Conservation (phyloP, 805 yeast genomes). For the Clavispora carvajalis region DNA sequence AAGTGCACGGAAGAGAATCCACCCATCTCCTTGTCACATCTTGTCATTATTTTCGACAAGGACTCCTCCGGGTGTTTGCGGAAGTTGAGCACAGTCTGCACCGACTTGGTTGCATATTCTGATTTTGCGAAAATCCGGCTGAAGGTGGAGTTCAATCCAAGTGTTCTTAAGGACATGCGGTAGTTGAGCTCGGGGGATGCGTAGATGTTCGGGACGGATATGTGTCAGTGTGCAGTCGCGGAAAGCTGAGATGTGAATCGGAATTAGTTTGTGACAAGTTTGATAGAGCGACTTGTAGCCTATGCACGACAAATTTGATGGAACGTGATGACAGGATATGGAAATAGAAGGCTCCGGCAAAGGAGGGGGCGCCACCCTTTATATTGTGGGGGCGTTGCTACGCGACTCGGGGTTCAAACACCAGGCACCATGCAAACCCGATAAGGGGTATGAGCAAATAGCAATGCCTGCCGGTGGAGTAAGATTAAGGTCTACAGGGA, state of each 20-base stretch:
- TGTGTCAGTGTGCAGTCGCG: neutral
- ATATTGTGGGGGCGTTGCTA: neutral
- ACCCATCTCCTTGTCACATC: conserved; percentile 73
- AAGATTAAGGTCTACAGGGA: neutral
- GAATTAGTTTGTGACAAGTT: no score
- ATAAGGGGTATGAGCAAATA: neutral
- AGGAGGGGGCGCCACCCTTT: neutral
- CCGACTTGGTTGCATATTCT: conserved; percentile 22
- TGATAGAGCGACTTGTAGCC: no score
- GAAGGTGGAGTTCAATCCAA: conserved; percentile 34
- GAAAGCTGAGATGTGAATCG: no score
- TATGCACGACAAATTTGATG: neutral
- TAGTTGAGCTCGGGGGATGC: neutral
- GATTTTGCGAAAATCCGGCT: conserved; percentile 32
- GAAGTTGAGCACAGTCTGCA: conserved; percentile 53
- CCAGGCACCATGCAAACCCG: neutral
- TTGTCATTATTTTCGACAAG: conserved; percentile 46
- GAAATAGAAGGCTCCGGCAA: neutral
- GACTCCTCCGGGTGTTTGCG: conserved; percentile 40
- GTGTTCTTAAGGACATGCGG: conserved; percentile 37
- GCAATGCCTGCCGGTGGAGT: neutral
- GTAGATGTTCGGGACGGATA: neutral
- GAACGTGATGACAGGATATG: neutral
- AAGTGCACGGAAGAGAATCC: conserved; percentile 67
- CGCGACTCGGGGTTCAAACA: neutral